Percentiles rank a stretch among this genome's conserved stretches.
These are phyloP conservation scores for Colletotrichum simmondsii DNA, from an alignment of 2,329 filamentous ascomycete species.

Conservation along the genomic window DNA sequence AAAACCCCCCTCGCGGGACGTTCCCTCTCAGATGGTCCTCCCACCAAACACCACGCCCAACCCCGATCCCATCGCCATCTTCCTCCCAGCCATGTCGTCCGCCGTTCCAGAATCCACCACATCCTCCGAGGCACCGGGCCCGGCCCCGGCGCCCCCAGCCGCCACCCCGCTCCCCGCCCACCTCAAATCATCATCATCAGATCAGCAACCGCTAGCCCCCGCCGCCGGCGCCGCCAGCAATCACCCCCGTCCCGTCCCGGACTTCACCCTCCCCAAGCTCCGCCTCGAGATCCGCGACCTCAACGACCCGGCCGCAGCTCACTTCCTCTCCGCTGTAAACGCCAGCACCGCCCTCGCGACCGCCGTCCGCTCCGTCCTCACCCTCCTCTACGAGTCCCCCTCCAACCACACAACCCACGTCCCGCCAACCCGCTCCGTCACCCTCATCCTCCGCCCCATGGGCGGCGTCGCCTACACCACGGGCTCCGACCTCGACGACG, in stretches of 20 bases:
- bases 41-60: constrained; percentile 27
- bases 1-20: background rate
- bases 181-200: background rate
- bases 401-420: constrained; percentile 51
- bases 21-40: constrained; percentile 26
- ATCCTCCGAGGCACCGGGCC: constrained; percentile 7
- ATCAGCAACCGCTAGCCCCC: constrained; percentile 3
- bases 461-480: constrained; percentile 90
- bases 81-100: constrained; percentile 35
- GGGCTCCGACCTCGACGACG: constrained; percentile 79
- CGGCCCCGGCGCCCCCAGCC: constrained; percentile 16
- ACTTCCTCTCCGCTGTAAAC: constrained; percentile 76
- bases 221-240: constrained; percentile 7
- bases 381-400: constrained; percentile 74
- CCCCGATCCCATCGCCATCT: constrained; percentile 26
- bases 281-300: constrained; percentile 70
- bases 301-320: constrained; percentile 66
- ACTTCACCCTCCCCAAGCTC: constrained; percentile 60
- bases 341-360: constrained; percentile 69
- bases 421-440: constrained; percentile 84
- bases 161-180: constrained; percentile 28
- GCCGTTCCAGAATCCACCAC: constrained; percentile 2
- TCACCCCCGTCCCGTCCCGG: constrained; percentile 4
- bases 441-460: constrained; percentile 83
- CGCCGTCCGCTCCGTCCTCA: constrained; percentile 76